These are phyloP conservation scores for Cystobasidium sp. DNA, from an alignment of 1,284 basidiomycete genomes.

Conservation along the genomic window DNA sequence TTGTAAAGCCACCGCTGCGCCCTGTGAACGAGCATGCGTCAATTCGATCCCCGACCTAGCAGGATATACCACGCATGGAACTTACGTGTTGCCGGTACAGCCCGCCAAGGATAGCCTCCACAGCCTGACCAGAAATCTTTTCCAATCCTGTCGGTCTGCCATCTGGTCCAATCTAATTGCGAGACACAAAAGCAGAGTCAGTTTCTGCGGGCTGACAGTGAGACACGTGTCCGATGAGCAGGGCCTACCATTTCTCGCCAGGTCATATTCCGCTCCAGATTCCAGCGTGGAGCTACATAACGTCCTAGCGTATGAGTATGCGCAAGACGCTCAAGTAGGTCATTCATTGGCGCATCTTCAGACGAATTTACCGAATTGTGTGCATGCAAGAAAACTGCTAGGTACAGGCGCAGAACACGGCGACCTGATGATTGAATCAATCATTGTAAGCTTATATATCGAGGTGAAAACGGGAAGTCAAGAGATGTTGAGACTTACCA, in stretches of 20 bases:
- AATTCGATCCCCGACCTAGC: background rate
- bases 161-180: slow-evolving; percentile 18
- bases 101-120: slow-evolving; percentile 56
- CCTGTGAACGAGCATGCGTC: slow-evolving; percentile 46
- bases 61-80: background rate
- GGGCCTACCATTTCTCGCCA: slow-evolving; percentile 52
- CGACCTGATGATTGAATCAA: slow-evolving; percentile 15
- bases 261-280: slow-evolving; percentile 55
- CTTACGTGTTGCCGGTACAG: slow-evolving; percentile 51
- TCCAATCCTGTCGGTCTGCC: slow-evolving; percentile 52
- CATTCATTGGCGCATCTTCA: slow-evolving; percentile 49
- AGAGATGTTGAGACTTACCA: slow-evolving; percentile 6
- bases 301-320: slow-evolving; percentile 51
- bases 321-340: slow-evolving; percentile 29
- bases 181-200: background rate
- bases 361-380: slow-evolving; percentile 37
- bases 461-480: background rate
- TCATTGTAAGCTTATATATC: no score
- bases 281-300: slow-evolving; percentile 50
- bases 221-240: no score
- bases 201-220: background rate
- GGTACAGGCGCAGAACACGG: slow-evolving; percentile 32
- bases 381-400: slow-evolving; percentile 40
- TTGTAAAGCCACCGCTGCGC: slow-evolving; percentile 35
- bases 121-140: slow-evolving; percentile 54